Percentiles rank a stretch among this genome's conserved stretches.
phyloP scores from a whole-genome alignment of 164 flowering plant genomes.

The Euptelea pleiosperma region DNA sequence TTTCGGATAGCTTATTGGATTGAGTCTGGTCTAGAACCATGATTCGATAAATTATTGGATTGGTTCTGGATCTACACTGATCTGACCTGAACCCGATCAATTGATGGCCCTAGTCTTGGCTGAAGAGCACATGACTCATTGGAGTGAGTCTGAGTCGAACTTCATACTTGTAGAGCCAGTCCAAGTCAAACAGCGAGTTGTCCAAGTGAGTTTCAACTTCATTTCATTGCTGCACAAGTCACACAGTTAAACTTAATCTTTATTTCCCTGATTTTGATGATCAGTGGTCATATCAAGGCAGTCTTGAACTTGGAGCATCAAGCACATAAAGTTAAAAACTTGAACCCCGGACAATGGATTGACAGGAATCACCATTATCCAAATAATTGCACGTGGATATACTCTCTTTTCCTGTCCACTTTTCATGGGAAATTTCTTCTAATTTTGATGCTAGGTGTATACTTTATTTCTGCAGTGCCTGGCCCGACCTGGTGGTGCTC shows the following conservation, averaged over 20 bases:
- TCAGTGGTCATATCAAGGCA: neutral
- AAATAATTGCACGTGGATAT: neutral
- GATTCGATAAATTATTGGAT: no score
- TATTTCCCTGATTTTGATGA: neutral
- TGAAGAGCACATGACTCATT: neutral
- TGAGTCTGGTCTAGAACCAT: no score
- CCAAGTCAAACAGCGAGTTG: neutral
- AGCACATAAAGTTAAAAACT: no score
- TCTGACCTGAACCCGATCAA: no score
- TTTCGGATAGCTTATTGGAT: no score
- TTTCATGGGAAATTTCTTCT: neutral
- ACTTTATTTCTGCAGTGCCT: conserved; percentile 50
- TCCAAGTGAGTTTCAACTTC: neutral
- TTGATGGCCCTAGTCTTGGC: no score
- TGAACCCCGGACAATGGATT: neutral
- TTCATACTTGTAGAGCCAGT: neutral
- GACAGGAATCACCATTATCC: neutral
- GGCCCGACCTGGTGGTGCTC: conserved; percentile 90
- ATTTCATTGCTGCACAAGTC: no score
- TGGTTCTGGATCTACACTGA: no score
- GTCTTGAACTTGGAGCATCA: neutral
- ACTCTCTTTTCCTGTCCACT: neutral
- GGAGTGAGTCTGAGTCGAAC: neutral
- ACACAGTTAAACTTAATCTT: neutral
- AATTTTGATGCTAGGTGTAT: conserved; percentile 2